Conservation (phyloP, 768 basidiomycete species). For the Kwoniella sp. region DNA sequence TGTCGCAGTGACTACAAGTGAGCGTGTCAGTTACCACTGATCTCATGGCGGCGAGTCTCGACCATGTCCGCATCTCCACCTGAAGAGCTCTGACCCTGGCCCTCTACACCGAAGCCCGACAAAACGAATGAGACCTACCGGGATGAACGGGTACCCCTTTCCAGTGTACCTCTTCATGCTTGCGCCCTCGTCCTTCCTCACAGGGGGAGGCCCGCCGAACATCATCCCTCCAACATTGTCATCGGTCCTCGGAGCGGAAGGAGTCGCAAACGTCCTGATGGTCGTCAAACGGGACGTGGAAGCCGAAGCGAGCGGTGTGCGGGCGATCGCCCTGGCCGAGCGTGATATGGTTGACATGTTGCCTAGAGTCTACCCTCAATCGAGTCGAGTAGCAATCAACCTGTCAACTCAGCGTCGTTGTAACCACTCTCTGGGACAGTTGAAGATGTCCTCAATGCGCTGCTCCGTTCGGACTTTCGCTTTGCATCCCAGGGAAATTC, state of each 20-base stretch:
- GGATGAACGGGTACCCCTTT: slow-evolving; percentile 45
- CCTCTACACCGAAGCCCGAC: no score
- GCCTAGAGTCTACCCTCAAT: background rate
- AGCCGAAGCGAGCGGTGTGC: slow-evolving; percentile 5
- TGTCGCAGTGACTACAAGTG: slow-evolving; percentile 63
- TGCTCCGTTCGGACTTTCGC: no score
- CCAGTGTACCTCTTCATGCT: slow-evolving; percentile 43
- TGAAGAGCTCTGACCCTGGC: no score
- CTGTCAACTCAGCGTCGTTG: no score
- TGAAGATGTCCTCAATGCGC: no score
- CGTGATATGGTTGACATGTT: slow-evolving; percentile 11
- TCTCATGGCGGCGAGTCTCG: no score
- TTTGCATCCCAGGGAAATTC: no score
- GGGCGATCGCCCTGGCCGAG: slow-evolving; percentile 6
- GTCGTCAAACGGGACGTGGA: slow-evolving; percentile 14
- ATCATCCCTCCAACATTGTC: slow-evolving; percentile 4
- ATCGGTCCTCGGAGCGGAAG: slow-evolving; percentile 4
- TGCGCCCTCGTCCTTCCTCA: slow-evolving; percentile 21
- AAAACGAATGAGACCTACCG: slow-evolving; percentile 32
- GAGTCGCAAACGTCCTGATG: slow-evolving; percentile 10
- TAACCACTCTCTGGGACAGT: no score
- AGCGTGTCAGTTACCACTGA: background rate
- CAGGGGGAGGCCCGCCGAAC: slow-evolving; percentile 18
- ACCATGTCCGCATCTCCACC: no score
- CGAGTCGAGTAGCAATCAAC: background rate